Evolutionary conservation across 768 basidiomycete species (phyloP).

Genomic region (Termitomyces bulborhizus): DNA sequence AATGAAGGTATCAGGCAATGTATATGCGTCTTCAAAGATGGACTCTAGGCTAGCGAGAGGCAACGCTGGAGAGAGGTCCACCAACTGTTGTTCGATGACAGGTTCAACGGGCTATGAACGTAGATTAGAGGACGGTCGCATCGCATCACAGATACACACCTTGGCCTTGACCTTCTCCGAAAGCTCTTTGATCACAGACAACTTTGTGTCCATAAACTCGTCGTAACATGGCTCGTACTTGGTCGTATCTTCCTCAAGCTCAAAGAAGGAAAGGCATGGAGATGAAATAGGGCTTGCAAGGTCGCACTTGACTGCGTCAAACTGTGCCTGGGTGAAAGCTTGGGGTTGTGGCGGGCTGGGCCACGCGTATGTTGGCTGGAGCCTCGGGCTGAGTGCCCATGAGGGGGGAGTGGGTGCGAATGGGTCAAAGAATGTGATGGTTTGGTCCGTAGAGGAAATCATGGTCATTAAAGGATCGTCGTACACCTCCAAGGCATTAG

Average conservation of each 20-base stretch:
- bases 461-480: constrained; percentile 9
- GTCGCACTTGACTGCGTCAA: constrained; percentile 8
- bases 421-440: constrained; percentile 13
- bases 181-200: constrained; percentile 11
- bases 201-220: constrained; percentile 15
- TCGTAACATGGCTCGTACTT: constrained; percentile 11
- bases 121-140: neutral
- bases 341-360: neutral
- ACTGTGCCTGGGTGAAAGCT: constrained; percentile 2
- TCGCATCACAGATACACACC: neutral
- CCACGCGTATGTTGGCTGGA: neutral
- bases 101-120: neutral
- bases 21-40: constrained; percentile 3
- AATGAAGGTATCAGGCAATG: constrained; percentile 3
- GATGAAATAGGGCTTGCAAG: constrained; percentile 10
- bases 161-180: neutral
- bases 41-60: constrained; percentile 1
- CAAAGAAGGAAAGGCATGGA: constrained; percentile 11
- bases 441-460: constrained; percentile 5
- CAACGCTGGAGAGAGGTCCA: neutral
- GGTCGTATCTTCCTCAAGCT: constrained; percentile 11
- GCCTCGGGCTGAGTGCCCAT: constrained; percentile 7
- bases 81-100: neutral
- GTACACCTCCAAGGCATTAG: constrained; percentile 7
- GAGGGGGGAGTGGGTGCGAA: constrained; percentile 6